Evolutionary conservation across 2,329 filamentous ascomycete species (phyloP).

Genomic region (Hypoxylon sp.): DNA sequence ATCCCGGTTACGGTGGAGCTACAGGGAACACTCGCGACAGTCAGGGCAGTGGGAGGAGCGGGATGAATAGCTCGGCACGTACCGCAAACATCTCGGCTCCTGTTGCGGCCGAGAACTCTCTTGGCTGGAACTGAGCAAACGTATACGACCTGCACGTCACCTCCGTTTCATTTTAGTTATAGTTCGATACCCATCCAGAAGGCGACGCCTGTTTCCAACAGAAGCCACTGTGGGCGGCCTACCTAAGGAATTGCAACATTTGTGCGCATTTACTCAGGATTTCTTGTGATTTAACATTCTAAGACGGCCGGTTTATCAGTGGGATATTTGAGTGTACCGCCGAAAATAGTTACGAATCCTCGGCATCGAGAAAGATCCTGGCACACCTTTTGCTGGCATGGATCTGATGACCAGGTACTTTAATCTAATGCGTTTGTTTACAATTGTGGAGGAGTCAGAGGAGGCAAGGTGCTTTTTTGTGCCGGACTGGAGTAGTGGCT

Average conservation of each 20-base stretch:
- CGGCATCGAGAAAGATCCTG: constrained; percentile 49
- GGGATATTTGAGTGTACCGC: constrained; percentile 41
- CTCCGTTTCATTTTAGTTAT: constrained; percentile 55
- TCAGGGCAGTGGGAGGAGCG: constrained; percentile 75
- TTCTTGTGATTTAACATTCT: constrained; percentile 55
- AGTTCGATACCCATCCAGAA: constrained; percentile 64
- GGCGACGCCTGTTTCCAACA: constrained; percentile 48
- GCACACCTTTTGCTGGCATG: constrained; percentile 56
- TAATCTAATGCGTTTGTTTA: constrained; percentile 54
- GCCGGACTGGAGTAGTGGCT: constrained; percentile 46
- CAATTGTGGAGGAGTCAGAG: constrained; percentile 36
- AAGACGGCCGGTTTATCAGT: constrained; percentile 44
- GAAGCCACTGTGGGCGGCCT: constrained; percentile 46
- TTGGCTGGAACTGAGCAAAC: constrained; percentile 87
- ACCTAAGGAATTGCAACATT: constrained; percentile 52
- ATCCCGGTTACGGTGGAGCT: constrained; percentile 64
- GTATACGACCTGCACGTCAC: constrained; percentile 54
- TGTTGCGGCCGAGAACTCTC: constrained; percentile 92
- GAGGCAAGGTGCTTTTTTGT: constrained; percentile 43
- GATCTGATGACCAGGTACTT: constrained; percentile 52
- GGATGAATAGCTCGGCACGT: constrained; percentile 67
- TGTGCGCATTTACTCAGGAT: constrained; percentile 51
- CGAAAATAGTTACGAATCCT: constrained; percentile 45
- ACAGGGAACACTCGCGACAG: constrained; percentile 66
- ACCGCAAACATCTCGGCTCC: constrained; percentile 85